phyloP scores from a whole-genome alignment of 2,329 filamentous ascomycete genomes.

The Ophiostoma tasmaniense region DNA sequence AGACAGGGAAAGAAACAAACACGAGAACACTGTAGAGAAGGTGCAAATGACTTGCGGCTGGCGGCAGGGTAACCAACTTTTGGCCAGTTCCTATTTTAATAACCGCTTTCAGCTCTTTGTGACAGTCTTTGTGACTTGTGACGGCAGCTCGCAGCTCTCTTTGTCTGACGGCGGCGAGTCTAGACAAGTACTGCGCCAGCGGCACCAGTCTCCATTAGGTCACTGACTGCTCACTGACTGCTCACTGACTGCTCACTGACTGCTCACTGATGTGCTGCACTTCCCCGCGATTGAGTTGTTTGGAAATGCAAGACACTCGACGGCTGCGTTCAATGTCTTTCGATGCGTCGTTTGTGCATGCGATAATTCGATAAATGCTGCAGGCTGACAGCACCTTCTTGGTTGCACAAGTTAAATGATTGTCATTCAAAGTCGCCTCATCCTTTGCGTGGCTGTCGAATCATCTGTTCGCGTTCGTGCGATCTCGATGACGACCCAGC shows the following conservation, averaged over 20 bases:
- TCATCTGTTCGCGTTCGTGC: slow-evolving; percentile 8
- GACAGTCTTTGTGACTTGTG: neutral
- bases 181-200: neutral
- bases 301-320: neutral
- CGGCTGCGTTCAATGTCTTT: neutral
- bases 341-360: neutral
- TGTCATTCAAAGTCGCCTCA: neutral
- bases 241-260: too few relatives aligned
- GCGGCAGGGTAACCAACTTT: neutral
- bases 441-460: slow-evolving; percentile 3
- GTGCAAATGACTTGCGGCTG: neutral
- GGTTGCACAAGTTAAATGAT: neutral
- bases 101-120: neutral
- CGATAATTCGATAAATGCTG: neutral
- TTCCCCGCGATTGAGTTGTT: neutral
- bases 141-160: neutral
- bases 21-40: neutral
- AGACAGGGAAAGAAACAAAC: neutral
- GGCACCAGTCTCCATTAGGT: too few relatives aligned
- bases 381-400: neutral
- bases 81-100: too few relatives aligned
- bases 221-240: too few relatives aligned
- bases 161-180: neutral
- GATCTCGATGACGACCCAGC: neutral
- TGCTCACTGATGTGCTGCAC: too few relatives aligned